These are phyloP conservation scores for Fusarium chaquense DNA, from an alignment of 2,329 filamentous ascomycete genomes.

Conservation along the genomic window DNA sequence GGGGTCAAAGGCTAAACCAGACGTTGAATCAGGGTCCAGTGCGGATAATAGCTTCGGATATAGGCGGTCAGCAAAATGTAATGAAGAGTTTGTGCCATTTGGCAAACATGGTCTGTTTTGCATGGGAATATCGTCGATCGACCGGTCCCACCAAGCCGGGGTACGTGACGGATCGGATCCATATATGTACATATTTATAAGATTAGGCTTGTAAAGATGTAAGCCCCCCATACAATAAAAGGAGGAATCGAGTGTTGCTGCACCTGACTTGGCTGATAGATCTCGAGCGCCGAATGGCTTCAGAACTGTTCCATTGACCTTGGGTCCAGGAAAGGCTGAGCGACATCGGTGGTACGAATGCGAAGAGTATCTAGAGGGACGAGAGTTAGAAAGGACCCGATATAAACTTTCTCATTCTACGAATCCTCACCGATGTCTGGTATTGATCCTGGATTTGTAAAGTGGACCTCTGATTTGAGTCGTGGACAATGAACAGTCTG, in stretches of 20 bases:
- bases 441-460: slow-evolving; percentile 47
- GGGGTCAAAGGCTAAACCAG: slow-evolving; percentile 2
- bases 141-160: background rate
- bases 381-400: slow-evolving; percentile 1
- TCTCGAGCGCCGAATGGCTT: slow-evolving; percentile 1
- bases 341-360: slow-evolving; percentile 47
- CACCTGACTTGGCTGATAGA: background rate
- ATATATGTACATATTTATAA: background rate
- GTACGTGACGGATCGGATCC: background rate
- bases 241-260: background rate
- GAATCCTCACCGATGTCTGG: slow-evolving; percentile 45
- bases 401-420: background rate
- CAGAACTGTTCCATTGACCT: slow-evolving; percentile 37
- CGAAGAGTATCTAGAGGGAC: slow-evolving; percentile 41
- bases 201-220: background rate
- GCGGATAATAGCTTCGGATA: background rate
- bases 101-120: slow-evolving; percentile 2
- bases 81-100: background rate
- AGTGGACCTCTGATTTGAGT: slow-evolving; percentile 47
- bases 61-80: background rate
- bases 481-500: slow-evolving; percentile 45
- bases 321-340: slow-evolving; percentile 55
- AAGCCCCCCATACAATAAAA: background rate
- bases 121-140: background rate
- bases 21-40: background rate